Percentiles rank a stretch among this genome's conserved stretches.
These are phyloP conservation scores for Aspergillus flavus DNA, from an alignment of 2,329 filamentous ascomycete genomes.

Conservation along the genomic window DNA sequence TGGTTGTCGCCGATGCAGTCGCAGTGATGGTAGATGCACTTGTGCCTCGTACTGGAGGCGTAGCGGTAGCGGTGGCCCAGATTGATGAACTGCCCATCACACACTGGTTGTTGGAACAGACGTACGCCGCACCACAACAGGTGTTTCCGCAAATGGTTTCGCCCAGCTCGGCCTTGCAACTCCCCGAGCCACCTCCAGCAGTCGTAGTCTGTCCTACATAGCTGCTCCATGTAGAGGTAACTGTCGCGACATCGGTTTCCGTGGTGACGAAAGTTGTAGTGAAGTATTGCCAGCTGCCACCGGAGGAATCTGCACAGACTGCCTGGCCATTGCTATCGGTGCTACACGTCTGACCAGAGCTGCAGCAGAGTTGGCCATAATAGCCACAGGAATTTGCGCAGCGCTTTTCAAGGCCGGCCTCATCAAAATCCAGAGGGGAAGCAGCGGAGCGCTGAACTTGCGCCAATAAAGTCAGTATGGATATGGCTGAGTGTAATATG, in stretches of 20 bases:
- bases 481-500: constrained; percentile 28
- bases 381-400: constrained; percentile 58
- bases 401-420: constrained; percentile 31
- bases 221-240: constrained; percentile 58
- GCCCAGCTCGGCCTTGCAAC: constrained; percentile 52
- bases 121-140: constrained; percentile 49
- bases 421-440: constrained; percentile 33
- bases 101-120: constrained; percentile 46
- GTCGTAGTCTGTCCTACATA: constrained; percentile 29
- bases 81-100: constrained; percentile 46
- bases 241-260: constrained; percentile 57
- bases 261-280: constrained; percentile 57
- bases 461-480: constrained; percentile 32
- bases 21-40: constrained; percentile 49
- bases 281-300: constrained; percentile 56
- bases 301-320: constrained; percentile 42
- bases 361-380: constrained; percentile 54
- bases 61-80: constrained; percentile 41
- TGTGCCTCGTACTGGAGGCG: constrained; percentile 47
- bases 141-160: constrained; percentile 47
- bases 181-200: constrained; percentile 26
- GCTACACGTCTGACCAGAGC: constrained; percentile 48
- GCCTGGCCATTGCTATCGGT: constrained; percentile 54
- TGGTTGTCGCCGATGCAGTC: constrained; percentile 44
- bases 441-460: constrained; percentile 28